phyloP scores from a whole-genome alignment of 2,329 filamentous ascomycete genomes.

The Aspergillus bombycis region DNA sequence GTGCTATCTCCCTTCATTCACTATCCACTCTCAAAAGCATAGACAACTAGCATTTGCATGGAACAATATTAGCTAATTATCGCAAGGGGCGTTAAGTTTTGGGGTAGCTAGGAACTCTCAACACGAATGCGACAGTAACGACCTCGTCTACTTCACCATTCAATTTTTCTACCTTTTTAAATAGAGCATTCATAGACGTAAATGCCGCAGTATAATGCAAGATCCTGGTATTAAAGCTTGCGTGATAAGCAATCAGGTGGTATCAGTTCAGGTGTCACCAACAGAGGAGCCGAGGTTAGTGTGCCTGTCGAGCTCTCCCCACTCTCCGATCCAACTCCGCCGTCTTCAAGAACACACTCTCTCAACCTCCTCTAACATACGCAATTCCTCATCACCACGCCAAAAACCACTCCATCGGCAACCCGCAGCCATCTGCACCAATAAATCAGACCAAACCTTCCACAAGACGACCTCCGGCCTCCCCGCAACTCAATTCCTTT shows the following conservation, averaged over 20 bases:
- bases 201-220: neutral
- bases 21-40: neutral
- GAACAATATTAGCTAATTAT: neutral
- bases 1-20: neutral
- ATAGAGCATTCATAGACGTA: neutral
- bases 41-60: neutral
- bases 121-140: neutral
- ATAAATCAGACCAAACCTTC: neutral
- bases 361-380: neutral
- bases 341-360: neutral
- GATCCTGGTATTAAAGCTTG: neutral
- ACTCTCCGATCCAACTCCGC: constrained; percentile 9
- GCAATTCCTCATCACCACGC: neutral
- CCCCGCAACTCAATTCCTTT: neutral
- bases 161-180: too few relatives aligned
- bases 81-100: neutral
- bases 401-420: neutral
- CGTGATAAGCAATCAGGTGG: neutral
- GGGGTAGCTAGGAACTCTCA: neutral
- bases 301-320: constrained; percentile 5
- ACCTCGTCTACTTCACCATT: neutral
- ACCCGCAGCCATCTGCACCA: neutral
- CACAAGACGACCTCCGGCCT: neutral
- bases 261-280: neutral
- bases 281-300: constrained; percentile 4